Conservation (phyloP, 768 basidiomycete species). For the Sporobolomyces phaffii region DNA sequence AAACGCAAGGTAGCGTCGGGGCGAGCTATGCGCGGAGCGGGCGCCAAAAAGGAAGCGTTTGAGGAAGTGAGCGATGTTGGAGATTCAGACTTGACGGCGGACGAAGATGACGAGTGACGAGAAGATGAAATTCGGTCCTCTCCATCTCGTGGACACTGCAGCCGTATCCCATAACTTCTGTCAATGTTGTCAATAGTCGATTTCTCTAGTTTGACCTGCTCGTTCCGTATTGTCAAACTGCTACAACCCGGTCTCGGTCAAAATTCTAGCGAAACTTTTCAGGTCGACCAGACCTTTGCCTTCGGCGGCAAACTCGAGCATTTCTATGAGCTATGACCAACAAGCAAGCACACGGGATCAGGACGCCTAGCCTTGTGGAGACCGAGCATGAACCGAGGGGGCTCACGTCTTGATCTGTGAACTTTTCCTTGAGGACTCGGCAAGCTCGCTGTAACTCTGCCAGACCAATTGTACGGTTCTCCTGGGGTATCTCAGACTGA, state of each 20-base stretch:
- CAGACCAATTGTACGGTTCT: constrained; percentile 25
- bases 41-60: constrained; percentile 38
- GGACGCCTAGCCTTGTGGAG: no score
- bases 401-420: constrained; percentile 39
- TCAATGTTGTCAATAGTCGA: no score
- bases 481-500: background rate
- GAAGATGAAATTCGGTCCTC: background rate
- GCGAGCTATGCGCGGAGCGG: background rate
- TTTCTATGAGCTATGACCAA: constrained; percentile 34
- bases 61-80: constrained; percentile 50
- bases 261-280: constrained; percentile 31
- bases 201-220: no score
- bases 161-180: no score
- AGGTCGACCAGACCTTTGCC: constrained; percentile 21
- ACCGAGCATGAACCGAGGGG: no score
- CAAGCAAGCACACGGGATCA: no score
- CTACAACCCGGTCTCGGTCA: constrained; percentile 23
- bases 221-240: no score
- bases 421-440: constrained; percentile 37
- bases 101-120: constrained; percentile 1
- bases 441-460: constrained; percentile 36
- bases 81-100: constrained; percentile 34
- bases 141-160: no score
- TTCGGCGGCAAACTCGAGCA: constrained; percentile 37
- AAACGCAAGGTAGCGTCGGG: background rate